Base-by-base conservation (phyloP, 2,329 filamentous ascomycete genomes). In the Fonsecaea pedrosoi region DNA sequence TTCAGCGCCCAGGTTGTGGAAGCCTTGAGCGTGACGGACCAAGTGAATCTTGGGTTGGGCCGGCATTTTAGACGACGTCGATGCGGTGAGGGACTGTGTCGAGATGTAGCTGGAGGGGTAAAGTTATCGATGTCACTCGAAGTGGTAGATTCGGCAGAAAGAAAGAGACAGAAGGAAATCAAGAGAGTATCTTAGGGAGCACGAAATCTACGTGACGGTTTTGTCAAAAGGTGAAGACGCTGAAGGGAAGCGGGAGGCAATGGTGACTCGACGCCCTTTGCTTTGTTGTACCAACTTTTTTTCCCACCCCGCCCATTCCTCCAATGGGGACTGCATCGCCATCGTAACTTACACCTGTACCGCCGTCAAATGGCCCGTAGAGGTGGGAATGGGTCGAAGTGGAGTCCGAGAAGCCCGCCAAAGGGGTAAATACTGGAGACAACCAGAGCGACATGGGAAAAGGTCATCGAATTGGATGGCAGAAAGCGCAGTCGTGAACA, bases 1-100 rank as follows among this genome's bases (percentile, higher is more conserved):
- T 69, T 85, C 89, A 32, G 82, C 74, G 70, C 75, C 83, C 75
- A 95, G 85, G 78, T 97, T 97, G 84, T 97, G 94, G 76, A 86
- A 87, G 79, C 92, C 93, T 80, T 92, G 83, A 8, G 71, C 72
- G 42, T 73, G 71, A 37, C 71, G 70, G 53, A 73, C 68, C 60
- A 70, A 68, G 57, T 72, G 70, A 58, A 73, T 60, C 54, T 59
- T 67, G 2, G 70, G 70, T 48, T 65, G 65, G n/a, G 66, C 48
- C 3, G 65, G 60, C 70, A 72, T 71, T 40, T 21, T 58, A 35
- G 55, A 13, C 25, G 21, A 25, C 15, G 15, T 34, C 18, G 37
- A 30, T 37, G 32, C 35, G 25, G 55, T 64, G 42, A 54, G 8
- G 8, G 38, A 21, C 7, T 2, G 13, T 38, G 54, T 30, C 21